Conservation (phyloP, 345 rosid genomes). For the Boechera retrofracta region DNA sequence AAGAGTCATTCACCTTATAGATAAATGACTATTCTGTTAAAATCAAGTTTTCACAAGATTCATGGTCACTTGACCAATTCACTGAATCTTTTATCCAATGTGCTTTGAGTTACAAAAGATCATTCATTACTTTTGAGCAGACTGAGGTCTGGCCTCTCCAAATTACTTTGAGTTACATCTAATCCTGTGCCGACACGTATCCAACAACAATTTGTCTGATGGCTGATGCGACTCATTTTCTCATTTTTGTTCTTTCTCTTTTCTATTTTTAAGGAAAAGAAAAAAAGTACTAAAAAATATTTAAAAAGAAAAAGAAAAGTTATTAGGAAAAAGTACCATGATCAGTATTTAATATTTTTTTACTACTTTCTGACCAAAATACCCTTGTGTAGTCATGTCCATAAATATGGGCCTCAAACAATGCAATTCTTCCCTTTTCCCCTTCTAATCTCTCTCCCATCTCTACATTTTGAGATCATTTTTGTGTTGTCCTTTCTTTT, state of each 20-base stretch:
- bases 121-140: neutral
- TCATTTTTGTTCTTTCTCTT: slow-evolving; percentile 10
- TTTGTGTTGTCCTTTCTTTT: neutral
- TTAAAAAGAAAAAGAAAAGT: neutral
- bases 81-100: neutral
- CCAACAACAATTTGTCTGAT: neutral
- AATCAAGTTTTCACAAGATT: too few species aligned
- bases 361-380: slow-evolving; percentile 5
- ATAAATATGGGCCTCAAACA: slow-evolving; percentile 64
- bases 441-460: slow-evolving; percentile 52
- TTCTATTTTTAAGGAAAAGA: neutral
- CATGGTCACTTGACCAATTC: too few species aligned
- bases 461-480: slow-evolving; percentile 13
- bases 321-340: slow-evolving; percentile 1
- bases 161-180: neutral
- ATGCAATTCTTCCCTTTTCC: slow-evolving; percentile 87
- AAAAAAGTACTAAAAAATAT: neutral
- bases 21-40: too few species aligned
- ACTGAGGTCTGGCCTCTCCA: neutral
- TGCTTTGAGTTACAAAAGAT: neutral
- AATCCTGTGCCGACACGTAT: slow-evolving; percentile 19
- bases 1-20: too few species aligned
- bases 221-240: neutral
- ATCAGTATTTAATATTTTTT: neutral
- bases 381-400: slow-evolving; percentile 40